Percentiles rank a stretch among this genome's conserved stretches.
Evolutionary conservation across 1,139 yeast species (phyloP).

Genomic region (Geotrichum aggregatum): DNA sequence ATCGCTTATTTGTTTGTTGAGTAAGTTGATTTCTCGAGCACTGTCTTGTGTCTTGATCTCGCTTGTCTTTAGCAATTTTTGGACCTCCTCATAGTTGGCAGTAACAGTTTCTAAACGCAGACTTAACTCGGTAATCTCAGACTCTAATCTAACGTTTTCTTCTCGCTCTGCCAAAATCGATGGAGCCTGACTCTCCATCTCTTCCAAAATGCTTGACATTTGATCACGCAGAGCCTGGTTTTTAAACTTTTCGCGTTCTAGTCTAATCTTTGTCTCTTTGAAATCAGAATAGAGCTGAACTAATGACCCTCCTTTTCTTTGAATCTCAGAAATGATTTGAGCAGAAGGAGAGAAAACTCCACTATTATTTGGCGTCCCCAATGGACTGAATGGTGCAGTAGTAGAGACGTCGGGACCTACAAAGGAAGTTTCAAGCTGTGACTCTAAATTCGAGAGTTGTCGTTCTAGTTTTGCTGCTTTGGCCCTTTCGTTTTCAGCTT

Average conservation of each 20-base stretch:
- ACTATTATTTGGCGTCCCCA: conserved; percentile 22
- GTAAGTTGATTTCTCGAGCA: conserved; percentile 39
- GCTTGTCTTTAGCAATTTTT: conserved; percentile 34
- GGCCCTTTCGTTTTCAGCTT: conserved; percentile 32
- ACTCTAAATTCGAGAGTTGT: conserved; percentile 35
- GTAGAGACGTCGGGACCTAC: conserved; percentile 22
- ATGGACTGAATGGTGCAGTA: conserved; percentile 23
- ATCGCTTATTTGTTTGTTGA: conserved; percentile 59
- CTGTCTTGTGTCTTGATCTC: conserved; percentile 30
- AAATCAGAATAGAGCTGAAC: conserved; percentile 68
- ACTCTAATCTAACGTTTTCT: conserved; percentile 48
- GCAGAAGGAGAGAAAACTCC: conserved; percentile 45
- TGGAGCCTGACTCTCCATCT: conserved; percentile 78
- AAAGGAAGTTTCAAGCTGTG: conserved; percentile 32
- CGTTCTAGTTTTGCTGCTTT: conserved; percentile 32
- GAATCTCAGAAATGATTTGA: conserved; percentile 45
- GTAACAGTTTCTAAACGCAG: conserved; percentile 46
- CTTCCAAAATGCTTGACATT: conserved; percentile 65
- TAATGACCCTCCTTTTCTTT: conserved; percentile 56
- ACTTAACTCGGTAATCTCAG: conserved; percentile 50
- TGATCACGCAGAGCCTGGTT: conserved; percentile 68
- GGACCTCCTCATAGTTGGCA: conserved; percentile 43
- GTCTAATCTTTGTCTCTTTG: conserved; percentile 55
- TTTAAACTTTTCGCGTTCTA: conserved; percentile 65
- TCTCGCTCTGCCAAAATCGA: conserved; percentile 63